Evolutionary conservation across 75 land plant species (phyloP).

Genomic region (Pseudotsuga menziesii): DNA sequence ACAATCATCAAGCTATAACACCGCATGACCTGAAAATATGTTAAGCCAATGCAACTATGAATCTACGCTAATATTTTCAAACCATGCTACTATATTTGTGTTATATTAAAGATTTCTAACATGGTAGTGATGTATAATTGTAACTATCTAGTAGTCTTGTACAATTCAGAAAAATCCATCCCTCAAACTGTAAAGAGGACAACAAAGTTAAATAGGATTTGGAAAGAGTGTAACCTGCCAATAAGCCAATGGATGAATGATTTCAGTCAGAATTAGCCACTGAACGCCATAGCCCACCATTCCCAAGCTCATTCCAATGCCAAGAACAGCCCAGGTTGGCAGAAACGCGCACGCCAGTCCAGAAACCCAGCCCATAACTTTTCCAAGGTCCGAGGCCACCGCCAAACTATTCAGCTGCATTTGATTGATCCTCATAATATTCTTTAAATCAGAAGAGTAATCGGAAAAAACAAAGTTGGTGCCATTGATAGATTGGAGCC

Average conservation of each 20-base stretch:
- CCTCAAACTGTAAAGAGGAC: too few species aligned
- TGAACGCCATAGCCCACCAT: conserved; percentile 61
- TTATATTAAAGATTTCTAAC: too few species aligned
- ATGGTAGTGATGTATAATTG: too few species aligned
- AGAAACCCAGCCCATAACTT: conserved; percentile 66
- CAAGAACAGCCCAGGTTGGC: conserved; percentile 60
- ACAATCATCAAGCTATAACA: too few species aligned
- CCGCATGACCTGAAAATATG: too few species aligned
- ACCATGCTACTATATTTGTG: too few species aligned
- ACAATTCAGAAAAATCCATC: background rate
- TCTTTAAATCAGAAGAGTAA: conserved; percentile 77
- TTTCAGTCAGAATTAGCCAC: conserved; percentile 48
- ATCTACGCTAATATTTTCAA: too few species aligned
- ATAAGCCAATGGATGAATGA: conserved; percentile 31
- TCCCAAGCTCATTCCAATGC: conserved; percentile 48
- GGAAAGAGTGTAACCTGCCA: conserved; percentile 16
- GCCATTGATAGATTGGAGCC: conserved; percentile 30
- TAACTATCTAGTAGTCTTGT: too few species aligned
- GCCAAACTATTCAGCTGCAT: conserved; percentile 72
- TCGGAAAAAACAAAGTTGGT: conserved; percentile 67
- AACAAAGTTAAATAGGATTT: too few species aligned
- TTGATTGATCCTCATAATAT: conserved; percentile 63
- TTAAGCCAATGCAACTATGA: too few species aligned
- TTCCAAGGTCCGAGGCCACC: conserved; percentile 85
- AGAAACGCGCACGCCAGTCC: conserved; percentile 57